A percentile compares a stretch with the other conserved stretches of the same genome.
Conservation (phyloP, 306 rosid species). For the Albizia julibrissin region DNA sequence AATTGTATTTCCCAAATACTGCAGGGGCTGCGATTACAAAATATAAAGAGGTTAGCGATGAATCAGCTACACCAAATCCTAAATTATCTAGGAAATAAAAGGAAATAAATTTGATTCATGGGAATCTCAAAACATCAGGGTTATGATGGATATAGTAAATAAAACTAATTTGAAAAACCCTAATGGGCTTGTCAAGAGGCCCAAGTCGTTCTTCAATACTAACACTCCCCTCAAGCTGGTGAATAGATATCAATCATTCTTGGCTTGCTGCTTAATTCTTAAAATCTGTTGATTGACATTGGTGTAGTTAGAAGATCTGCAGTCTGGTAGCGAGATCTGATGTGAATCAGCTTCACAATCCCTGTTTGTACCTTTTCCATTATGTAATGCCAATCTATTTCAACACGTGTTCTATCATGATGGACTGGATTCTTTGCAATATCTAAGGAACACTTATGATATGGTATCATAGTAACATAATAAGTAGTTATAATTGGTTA, state of each 20-base stretch:
- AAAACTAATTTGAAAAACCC: background rate
- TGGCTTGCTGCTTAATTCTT: background rate
- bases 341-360: background rate
- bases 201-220: background rate
- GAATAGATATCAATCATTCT: background rate
- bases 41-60: background rate
- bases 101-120: background rate
- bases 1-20: background rate
- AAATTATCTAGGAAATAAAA: background rate
- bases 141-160: background rate
- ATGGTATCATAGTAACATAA: too few species aligned
- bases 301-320: background rate
- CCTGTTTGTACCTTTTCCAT: background rate
- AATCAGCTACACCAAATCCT: background rate
- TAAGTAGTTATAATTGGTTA: too few species aligned
- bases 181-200: background rate
- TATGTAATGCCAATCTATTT: background rate
- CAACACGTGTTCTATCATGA: background rate
- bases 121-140: background rate
- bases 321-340: background rate
- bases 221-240: background rate
- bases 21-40: background rate
- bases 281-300: background rate
- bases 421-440: background rate
- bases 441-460: background rate